A percentile compares a stretch with the other conserved stretches of the same genome.
Evolutionary conservation across 1,139 yeast species (phyloP).

Genomic region (Blastobotrys petasosporus): DNA sequence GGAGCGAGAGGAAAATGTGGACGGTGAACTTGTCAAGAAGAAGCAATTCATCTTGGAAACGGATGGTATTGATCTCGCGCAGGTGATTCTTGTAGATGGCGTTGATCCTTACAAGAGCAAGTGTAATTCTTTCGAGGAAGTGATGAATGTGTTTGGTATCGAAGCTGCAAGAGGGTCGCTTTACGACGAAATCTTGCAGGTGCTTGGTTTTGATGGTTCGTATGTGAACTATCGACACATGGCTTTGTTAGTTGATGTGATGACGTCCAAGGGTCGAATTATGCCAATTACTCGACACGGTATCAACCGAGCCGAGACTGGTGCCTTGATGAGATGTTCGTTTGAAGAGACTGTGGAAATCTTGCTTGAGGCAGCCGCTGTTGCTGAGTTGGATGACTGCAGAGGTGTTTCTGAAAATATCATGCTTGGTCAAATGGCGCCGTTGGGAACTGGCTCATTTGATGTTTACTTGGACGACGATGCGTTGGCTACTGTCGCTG

Average conservation of each 20-base stretch:
- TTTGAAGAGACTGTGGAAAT: conserved; percentile 99
- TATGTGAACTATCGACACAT: conserved; percentile 97
- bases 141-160: conserved; percentile 91
- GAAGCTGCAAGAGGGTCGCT: conserved; percentile 97
- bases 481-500: conserved; percentile 64
- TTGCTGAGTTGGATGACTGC: conserved; percentile 96
- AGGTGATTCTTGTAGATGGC: conserved; percentile 92
- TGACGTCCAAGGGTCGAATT: conserved; percentile 97
- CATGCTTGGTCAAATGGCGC: conserved; percentile 97
- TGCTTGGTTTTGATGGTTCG: conserved; percentile 98
- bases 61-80: conserved; percentile 94
- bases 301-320: conserved; percentile 96
- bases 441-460: conserved; percentile 97
- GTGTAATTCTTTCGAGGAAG: conserved; percentile 94
- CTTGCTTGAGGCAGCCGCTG: conserved; percentile 94
- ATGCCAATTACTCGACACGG: conserved; percentile 99
- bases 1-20: conserved; percentile 62
- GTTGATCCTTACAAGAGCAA: conserved; percentile 86
- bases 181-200: conserved; percentile 89
- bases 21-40: conserved; percentile 82
- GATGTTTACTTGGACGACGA: conserved; percentile 93
- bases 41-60: conserved; percentile 99
- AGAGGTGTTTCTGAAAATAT: conserved; percentile 98
- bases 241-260: conserved; percentile 95
- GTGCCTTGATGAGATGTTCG: conserved; percentile 98